These are phyloP conservation scores for Fusarium xylarioides DNA, from an alignment of 2,329 filamentous ascomycete genomes.

Conservation along the genomic window DNA sequence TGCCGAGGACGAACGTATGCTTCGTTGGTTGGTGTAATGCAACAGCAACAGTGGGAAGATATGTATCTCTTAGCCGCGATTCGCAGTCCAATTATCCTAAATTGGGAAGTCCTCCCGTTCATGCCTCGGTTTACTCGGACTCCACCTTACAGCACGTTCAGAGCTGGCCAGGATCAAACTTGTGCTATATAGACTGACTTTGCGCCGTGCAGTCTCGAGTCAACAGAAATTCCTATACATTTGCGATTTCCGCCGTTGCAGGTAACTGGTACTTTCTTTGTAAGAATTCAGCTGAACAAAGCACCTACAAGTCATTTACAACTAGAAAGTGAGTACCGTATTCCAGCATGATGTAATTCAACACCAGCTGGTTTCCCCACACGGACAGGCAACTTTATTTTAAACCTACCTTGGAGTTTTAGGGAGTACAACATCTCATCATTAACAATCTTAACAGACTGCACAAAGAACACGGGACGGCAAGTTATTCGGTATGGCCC, in stretches of 20 bases:
- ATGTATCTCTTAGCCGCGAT: constrained; percentile 1
- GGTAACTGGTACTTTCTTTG: not conserved
- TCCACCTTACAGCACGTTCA: constrained; percentile 2
- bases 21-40: constrained; percentile 19
- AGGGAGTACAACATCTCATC: not conserved
- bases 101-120: constrained; percentile 29
- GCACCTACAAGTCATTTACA: not conserved
- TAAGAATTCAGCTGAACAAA: not conserved
- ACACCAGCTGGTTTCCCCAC: not conserved
- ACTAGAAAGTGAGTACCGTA: constrained; percentile 13
- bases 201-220: not conserved
- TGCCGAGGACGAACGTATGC: constrained; percentile 3
- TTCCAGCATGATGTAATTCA: constrained; percentile 10
- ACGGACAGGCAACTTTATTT: not conserved
- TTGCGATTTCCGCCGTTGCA: not conserved
- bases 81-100: constrained; percentile 14
- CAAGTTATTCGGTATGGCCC: constrained; percentile 51
- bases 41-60: not conserved
- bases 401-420: not conserved
- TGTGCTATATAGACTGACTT: constrained; percentile 1
- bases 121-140: constrained; percentile 24
- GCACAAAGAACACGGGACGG: not conserved
- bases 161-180: not conserved
- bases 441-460: constrained; percentile 15
- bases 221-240: not conserved